Conservation (phyloP, 2,329 filamentous ascomycete species). For the Trematosphaeria pertusa region DNA sequence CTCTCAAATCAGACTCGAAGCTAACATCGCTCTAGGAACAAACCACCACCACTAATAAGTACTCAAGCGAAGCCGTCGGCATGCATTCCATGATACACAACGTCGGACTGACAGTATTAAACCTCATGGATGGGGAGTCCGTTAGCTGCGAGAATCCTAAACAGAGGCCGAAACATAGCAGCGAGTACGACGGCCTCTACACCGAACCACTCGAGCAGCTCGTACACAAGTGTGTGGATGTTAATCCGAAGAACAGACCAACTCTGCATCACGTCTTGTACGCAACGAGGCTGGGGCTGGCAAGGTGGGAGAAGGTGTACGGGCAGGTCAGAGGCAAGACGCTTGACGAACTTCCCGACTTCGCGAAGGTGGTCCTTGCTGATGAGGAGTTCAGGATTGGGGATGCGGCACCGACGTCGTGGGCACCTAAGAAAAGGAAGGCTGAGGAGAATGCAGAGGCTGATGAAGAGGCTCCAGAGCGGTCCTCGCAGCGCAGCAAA, state of each 20-base stretch:
- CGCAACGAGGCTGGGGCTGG: background rate
- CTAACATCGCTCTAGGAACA: background rate
- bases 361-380: background rate
- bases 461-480: background rate
- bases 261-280: background rate
- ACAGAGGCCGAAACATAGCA: too few relatives aligned
- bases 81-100: conserved; percentile 1
- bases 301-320: background rate
- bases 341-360: background rate
- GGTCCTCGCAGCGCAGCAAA: background rate
- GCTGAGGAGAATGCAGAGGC: background rate
- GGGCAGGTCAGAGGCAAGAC: background rate
- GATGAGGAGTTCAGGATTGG: background rate
- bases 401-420: background rate
- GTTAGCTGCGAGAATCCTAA: background rate
- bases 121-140: background rate
- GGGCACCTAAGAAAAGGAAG: background rate
- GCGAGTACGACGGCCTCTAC: background rate
- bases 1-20: background rate
- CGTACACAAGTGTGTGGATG: background rate
- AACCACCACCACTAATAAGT: background rate
- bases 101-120: background rate
- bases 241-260: background rate
- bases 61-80: background rate
- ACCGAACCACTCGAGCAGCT: background rate